These are phyloP conservation scores for Gnomoniopsis smithogilvyi DNA, from an alignment of 2,329 filamentous ascomycete species.

Conservation along the genomic window DNA sequence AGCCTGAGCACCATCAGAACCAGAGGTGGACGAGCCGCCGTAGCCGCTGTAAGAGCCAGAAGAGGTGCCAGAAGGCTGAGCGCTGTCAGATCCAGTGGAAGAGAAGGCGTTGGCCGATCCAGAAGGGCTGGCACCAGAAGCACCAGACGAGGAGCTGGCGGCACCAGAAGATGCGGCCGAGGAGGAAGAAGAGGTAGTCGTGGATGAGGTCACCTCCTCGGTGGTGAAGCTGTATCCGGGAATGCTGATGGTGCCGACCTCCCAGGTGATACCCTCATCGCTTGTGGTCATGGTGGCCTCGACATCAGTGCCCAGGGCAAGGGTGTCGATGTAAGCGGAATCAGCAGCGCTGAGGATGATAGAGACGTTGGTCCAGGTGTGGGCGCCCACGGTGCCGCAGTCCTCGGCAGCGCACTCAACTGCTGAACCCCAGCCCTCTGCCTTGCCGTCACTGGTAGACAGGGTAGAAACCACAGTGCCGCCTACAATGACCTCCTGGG, in stretches of 20 bases:
- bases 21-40: background rate
- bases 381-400: constrained; percentile 51
- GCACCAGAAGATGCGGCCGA: background rate
- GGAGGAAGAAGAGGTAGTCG: background rate
- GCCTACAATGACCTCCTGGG: constrained; percentile 35
- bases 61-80: background rate
- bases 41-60: background rate
- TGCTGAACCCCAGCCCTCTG: constrained; percentile 40
- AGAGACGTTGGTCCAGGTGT: constrained; percentile 17
- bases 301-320: constrained; percentile 7
- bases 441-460: constrained; percentile 40
- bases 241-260: constrained; percentile 17
- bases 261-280: constrained; percentile 16
- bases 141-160: background rate
- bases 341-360: constrained; percentile 16
- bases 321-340: constrained; percentile 11
- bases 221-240: constrained; percentile 11
- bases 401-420: constrained; percentile 69
- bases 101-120: background rate
- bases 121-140: background rate
- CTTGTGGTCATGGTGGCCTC: constrained; percentile 13
- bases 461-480: constrained; percentile 34
- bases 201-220: background rate
- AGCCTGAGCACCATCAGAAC: background rate
- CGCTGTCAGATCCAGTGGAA: background rate